phyloP scores from a whole-genome alignment of 2,329 filamentous ascomycete species.

The Fusarium lyarnte region DNA sequence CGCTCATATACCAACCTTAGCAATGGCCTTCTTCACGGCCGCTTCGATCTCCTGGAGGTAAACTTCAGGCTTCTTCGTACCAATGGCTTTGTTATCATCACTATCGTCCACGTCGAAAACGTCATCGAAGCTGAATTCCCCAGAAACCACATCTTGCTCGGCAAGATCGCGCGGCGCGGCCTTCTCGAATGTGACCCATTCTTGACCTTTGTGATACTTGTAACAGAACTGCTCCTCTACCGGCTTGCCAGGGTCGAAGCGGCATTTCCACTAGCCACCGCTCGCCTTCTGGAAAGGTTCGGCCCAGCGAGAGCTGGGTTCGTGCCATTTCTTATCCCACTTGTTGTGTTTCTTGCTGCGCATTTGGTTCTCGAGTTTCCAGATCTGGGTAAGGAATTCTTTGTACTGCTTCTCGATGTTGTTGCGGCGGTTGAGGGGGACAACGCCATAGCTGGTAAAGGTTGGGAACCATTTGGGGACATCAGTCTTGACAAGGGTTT shows the following conservation, averaged over 20 bases:
- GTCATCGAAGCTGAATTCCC: slow-evolving; percentile 20
- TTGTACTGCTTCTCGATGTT: slow-evolving; percentile 20
- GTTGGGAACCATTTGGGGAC: slow-evolving; percentile 35
- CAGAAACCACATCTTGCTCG: background rate
- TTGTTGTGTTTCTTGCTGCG: background rate
- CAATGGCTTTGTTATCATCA: background rate
- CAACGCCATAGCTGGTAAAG: slow-evolving; percentile 19
- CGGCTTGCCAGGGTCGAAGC: slow-evolving; percentile 30
- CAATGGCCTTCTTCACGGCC: slow-evolving; percentile 27
- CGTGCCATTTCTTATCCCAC: slow-evolving; percentile 40
- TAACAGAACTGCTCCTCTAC: slow-evolving; percentile 27
- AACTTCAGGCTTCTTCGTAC: slow-evolving; percentile 1
- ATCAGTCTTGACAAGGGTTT: background rate
- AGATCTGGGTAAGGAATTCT: slow-evolving; percentile 28
- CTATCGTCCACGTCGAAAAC: background rate
- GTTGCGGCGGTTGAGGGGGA: slow-evolving; percentile 11
- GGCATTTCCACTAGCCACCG: slow-evolving; percentile 45
- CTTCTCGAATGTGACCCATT: background rate
- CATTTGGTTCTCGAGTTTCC: slow-evolving; percentile 25
- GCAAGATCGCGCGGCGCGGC: background rate
- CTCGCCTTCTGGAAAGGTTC: slow-evolving; percentile 28
- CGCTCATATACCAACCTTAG: slow-evolving; percentile 12
- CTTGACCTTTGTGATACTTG: slow-evolving; percentile 11
- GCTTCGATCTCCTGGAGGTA: slow-evolving; percentile 13
- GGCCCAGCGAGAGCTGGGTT: slow-evolving; percentile 22